phyloP scores from a whole-genome alignment of 805 yeast species.

The Scheffersomyces amazonensis region DNA sequence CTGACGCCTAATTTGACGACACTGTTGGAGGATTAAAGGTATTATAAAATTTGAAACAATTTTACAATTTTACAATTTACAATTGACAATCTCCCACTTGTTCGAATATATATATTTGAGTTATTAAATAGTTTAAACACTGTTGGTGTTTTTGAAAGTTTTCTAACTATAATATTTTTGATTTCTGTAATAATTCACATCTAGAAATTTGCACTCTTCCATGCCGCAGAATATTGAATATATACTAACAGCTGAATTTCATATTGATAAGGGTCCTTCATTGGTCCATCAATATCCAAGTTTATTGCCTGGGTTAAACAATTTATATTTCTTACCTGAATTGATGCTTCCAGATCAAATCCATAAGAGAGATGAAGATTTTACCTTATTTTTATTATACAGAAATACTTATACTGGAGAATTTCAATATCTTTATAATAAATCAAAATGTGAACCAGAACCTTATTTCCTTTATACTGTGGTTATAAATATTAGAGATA shows the following conservation, averaged over 20 bases:
- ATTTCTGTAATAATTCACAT: no score
- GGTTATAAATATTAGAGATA: constrained; percentile 46
- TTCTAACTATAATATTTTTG: no score
- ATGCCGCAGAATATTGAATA: constrained; percentile 45
- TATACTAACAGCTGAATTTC: constrained; percentile 74
- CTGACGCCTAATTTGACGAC: no score
- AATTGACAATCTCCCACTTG: no score
- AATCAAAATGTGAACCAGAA: constrained; percentile 30
- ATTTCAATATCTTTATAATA: constrained; percentile 35
- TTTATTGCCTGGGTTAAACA: constrained; percentile 33
- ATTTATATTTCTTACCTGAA: constrained; percentile 43
- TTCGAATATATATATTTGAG: no score
- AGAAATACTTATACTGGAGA: constrained; percentile 36
- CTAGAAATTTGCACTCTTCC: no score
- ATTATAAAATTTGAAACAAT: no score
- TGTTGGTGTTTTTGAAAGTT: no score
- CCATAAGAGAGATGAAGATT: constrained; percentile 57
- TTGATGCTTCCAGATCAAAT: constrained; percentile 62
- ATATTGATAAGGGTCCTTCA: constrained; percentile 70
- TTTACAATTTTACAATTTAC: no score
- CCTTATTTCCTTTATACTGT: constrained; percentile 56
- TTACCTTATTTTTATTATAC: constrained; percentile 54
- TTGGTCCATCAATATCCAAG: constrained; percentile 49
- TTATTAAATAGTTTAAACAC: no score
- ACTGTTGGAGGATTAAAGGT: no score